phyloP scores from a whole-genome alignment of 441 rosid species.

The California macrophylla region DNA sequence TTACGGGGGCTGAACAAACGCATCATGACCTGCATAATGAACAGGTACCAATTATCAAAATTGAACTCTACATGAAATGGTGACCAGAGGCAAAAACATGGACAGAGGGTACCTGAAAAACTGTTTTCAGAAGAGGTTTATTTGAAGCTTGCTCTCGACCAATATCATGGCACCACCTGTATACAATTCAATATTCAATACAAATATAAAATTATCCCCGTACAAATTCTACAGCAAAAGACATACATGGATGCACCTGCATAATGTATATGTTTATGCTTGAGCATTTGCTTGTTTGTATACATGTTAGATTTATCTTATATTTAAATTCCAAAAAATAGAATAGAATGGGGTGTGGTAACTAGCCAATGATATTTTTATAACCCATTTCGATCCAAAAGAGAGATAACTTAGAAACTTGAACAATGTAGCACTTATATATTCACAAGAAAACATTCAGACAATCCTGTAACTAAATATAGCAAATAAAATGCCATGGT shows the following conservation, averaged over 20 bases:
- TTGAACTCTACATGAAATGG: constrained; percentile 12
- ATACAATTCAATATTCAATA: constrained; percentile 18
- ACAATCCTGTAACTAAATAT: neutral
- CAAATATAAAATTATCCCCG: constrained; percentile 13
- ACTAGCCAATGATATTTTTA: neutral
- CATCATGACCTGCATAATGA: constrained; percentile 63
- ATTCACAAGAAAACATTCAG: neutral
- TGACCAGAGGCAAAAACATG: constrained; percentile 1
- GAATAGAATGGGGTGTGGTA: neutral
- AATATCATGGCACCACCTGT: constrained; percentile 96
- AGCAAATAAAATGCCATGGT: neutral
- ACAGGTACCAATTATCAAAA: constrained; percentile 15
- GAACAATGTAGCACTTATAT: neutral
- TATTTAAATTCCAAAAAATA: neutral
- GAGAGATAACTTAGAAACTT: neutral
- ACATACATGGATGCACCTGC: neutral
- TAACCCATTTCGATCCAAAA: neutral
- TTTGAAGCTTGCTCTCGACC: constrained; percentile 94
- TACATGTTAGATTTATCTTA: neutral
- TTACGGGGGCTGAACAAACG: constrained; percentile 86
- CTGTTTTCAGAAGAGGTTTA: constrained; percentile 79
- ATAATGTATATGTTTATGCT: neutral
- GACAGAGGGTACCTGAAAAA: constrained; percentile 53
- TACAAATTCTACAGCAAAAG: neutral
- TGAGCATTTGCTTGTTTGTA: neutral